A percentile compares a stretch with the other conserved stretches of the same genome.
Evolutionary conservation across 1,284 basidiomycete species (phyloP).

Genomic region (Thecaphora frezii): DNA sequence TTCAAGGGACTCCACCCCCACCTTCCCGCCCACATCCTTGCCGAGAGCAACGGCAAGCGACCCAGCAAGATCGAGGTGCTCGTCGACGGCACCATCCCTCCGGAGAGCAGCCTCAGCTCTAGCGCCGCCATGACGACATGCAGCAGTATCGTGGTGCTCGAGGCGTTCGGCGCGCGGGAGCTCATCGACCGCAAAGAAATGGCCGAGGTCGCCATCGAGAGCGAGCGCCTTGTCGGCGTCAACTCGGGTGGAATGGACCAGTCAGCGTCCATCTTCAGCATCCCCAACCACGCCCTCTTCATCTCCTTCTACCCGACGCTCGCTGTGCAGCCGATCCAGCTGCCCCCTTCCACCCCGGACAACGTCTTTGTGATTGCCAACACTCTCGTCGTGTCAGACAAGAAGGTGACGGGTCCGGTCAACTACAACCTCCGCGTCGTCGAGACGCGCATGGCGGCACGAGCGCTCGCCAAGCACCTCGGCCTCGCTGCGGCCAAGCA

Average conservation of each 20-base stretch:
- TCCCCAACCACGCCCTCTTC: constrained; percentile 46
- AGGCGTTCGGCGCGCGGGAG: constrained; percentile 44
- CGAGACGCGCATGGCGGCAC: constrained; percentile 50
- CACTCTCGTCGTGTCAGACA: constrained; percentile 53
- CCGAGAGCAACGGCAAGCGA: constrained; percentile 7
- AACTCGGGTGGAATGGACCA: constrained; percentile 59
- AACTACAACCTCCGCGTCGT: constrained; percentile 57
- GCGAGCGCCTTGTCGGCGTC: constrained; percentile 54
- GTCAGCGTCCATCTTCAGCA: constrained; percentile 51
- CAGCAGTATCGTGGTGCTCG: constrained; percentile 49
- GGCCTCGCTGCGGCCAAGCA: constrained; percentile 10
- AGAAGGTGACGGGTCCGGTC: constrained; percentile 54
- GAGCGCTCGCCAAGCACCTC: constrained; percentile 25
- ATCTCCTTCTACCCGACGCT: constrained; percentile 52
- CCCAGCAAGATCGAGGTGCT: constrained; percentile 46
- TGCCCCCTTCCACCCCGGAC: constrained; percentile 32
- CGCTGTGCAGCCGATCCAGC: constrained; percentile 18
- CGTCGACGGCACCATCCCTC: constrained; percentile 55
- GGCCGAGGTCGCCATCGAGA: constrained; percentile 54
- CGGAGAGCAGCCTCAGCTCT: constrained; percentile 47
- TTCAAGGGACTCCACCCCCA: constrained; percentile 53
- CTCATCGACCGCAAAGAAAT: constrained; percentile 46
- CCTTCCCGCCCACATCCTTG: constrained; percentile 26
- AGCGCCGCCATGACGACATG: constrained; percentile 57
- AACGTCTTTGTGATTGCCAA: constrained; percentile 53